Evolutionary conservation across 2,329 filamentous ascomycete species (phyloP).

Genomic region (Coleophoma eucalyptorum): DNA sequence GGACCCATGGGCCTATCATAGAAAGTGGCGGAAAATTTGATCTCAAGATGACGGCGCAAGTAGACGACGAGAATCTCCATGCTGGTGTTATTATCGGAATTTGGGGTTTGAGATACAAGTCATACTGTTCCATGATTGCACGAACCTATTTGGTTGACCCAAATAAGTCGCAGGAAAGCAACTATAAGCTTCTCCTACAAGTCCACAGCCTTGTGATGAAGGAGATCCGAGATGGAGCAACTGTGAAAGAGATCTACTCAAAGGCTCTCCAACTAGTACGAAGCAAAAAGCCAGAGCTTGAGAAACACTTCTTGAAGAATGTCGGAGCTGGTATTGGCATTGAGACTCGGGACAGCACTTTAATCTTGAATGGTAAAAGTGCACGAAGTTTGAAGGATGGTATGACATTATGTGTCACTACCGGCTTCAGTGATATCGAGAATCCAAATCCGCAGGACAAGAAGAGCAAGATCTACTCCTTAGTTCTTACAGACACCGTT

Average conservation of each 20-base stretch:
- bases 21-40: constrained; percentile 97
- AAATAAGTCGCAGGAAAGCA: constrained; percentile 90
- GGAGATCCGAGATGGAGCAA: constrained; percentile 80
- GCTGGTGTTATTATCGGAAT: constrained; percentile 91
- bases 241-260: constrained; percentile 85
- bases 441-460: constrained; percentile 87
- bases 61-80: constrained; percentile 79
- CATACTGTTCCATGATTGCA: constrained; percentile 88
- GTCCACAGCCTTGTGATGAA: constrained; percentile 90
- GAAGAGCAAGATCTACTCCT: constrained; percentile 81
- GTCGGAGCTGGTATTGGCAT: constrained; percentile 91
- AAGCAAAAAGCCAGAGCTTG: constrained; percentile 89
- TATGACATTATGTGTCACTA: constrained; percentile 92
- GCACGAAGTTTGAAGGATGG: constrained; percentile 81
- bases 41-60: constrained; percentile 72
- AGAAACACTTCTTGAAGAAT: constrained; percentile 91
- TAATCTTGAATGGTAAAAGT: constrained; percentile 87
- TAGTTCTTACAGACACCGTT: constrained; percentile 90
- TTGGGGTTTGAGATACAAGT: constrained; percentile 91
- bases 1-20: constrained; percentile 85
- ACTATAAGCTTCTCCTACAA: constrained; percentile 82
- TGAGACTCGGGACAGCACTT: constrained; percentile 79
- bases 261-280: constrained; percentile 80
- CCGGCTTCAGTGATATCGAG: constrained; percentile 84
- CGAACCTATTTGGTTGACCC: constrained; percentile 96